These are phyloP conservation scores for Stagonosporopsis vannaccii DNA, from an alignment of 2,329 filamentous ascomycete species.

Conservation along the genomic window DNA sequence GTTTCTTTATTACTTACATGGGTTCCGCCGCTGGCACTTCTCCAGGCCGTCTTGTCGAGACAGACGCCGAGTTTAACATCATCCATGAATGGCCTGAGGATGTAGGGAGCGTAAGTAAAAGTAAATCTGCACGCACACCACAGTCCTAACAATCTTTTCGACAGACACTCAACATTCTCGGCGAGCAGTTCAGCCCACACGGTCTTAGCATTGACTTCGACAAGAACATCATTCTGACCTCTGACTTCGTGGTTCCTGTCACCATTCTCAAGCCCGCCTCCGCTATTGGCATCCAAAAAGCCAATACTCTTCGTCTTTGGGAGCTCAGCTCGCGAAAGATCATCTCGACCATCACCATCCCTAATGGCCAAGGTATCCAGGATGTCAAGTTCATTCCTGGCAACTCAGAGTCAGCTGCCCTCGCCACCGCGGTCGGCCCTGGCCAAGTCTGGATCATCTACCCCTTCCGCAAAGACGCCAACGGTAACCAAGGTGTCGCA, in stretches of 20 bases:
- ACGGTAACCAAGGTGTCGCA: conserved; percentile 65
- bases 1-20: conserved; percentile 70
- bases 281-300: conserved; percentile 60
- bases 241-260: conserved; percentile 69
- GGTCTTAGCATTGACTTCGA: conserved; percentile 66
- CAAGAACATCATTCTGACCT: conserved; percentile 65
- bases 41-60: conserved; percentile 68
- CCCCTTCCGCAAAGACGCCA: conserved; percentile 62
- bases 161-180: conserved; percentile 62
- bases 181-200: conserved; percentile 68
- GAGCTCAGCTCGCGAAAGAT: conserved; percentile 62
- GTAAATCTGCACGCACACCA: too few species aligned
- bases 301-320: conserved; percentile 68
- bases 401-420: conserved; percentile 64
- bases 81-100: conserved; percentile 69
- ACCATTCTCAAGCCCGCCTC: conserved; percentile 64
- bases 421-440: conserved; percentile 66
- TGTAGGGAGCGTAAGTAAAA: conserved; percentile 49
- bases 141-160: too few species aligned
- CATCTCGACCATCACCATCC: conserved; percentile 67
- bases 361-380: conserved; percentile 66
- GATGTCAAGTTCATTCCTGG: conserved; percentile 72
- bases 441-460: conserved; percentile 72
- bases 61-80: conserved; percentile 65
- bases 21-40: conserved; percentile 65